Evolutionary conservation across 305 asterid species (phyloP).

Genomic region (Fraxinus platypoda): DNA sequence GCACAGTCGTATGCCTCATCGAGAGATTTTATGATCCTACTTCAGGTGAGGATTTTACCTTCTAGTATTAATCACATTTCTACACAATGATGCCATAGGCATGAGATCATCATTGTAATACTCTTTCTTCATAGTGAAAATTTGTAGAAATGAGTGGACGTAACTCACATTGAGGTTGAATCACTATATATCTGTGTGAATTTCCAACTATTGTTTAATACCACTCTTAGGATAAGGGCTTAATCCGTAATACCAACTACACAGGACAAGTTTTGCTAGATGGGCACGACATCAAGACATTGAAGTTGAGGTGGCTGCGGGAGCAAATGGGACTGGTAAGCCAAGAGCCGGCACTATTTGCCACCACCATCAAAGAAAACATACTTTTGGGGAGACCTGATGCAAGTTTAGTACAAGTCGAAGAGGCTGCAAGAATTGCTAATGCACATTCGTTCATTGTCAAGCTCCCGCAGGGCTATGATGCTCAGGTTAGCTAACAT

Average conservation of each 20-base stretch:
- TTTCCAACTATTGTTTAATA: neutral
- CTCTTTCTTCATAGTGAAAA: neutral
- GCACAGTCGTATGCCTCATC: slow-evolving; percentile 52
- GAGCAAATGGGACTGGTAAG: slow-evolving; percentile 96
- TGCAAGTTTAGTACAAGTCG: slow-evolving; percentile 68
- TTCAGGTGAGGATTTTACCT: slow-evolving; percentile 27
- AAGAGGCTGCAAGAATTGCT: slow-evolving; percentile 96
- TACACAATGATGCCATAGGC: neutral
- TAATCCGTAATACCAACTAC: neutral
- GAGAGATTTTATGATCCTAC: slow-evolving; percentile 60
- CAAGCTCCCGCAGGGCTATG: slow-evolving; percentile 94
- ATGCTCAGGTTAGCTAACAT: slow-evolving; percentile 65
- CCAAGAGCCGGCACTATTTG: slow-evolving; percentile 97
- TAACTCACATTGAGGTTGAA: neutral
- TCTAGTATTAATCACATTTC: neutral
- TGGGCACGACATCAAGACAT: slow-evolving; percentile 71
- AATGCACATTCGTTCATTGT: slow-evolving; percentile 91
- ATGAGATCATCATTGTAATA: neutral
- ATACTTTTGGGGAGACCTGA: slow-evolving; percentile 85
- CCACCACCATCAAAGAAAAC: slow-evolving; percentile 88
- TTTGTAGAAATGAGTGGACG: neutral
- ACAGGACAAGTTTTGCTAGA: slow-evolving; percentile 88
- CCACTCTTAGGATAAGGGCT: neutral
- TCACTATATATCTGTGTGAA: neutral
- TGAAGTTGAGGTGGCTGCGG: slow-evolving; percentile 86